phyloP scores from a whole-genome alignment of 1,139 yeast species.

The Arxiozyma heterogenica region DNA sequence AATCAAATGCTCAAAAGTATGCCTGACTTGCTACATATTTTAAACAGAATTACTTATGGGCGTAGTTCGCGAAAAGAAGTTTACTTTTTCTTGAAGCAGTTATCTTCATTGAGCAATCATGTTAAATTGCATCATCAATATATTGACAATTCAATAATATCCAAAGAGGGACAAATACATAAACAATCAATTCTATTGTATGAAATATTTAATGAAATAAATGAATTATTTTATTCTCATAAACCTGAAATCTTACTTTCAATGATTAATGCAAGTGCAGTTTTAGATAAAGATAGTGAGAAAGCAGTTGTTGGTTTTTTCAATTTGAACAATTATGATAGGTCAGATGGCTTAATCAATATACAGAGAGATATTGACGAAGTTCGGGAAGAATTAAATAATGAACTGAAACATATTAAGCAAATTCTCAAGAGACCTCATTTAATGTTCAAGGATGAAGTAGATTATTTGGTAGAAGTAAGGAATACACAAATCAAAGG shows the following conservation, averaged over 20 bases:
- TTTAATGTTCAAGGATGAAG: slow-evolving; percentile 50
- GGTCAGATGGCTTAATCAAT: slow-evolving; percentile 36
- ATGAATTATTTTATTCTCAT: slow-evolving; percentile 14
- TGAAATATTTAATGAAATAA: slow-evolving; percentile 27
- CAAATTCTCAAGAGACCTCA: slow-evolving; percentile 47
- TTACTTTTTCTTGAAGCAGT: slow-evolving; percentile 45
- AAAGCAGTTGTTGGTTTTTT: slow-evolving; percentile 48
- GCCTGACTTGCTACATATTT: slow-evolving; percentile 60
- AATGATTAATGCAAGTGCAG: slow-evolving; percentile 54
- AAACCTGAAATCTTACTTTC: slow-evolving; percentile 32
- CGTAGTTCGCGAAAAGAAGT: slow-evolving; percentile 59
- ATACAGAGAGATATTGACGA: slow-evolving; percentile 38
- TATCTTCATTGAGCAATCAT: slow-evolving; percentile 33
- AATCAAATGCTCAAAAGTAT: slow-evolving; percentile 37
- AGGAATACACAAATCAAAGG: slow-evolving; percentile 47
- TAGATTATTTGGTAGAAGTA: slow-evolving; percentile 67
- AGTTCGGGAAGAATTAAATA: slow-evolving; percentile 37
- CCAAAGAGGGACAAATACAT: slow-evolving; percentile 18
- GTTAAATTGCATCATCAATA: slow-evolving; percentile 28
- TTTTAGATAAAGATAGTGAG: slow-evolving; percentile 40
- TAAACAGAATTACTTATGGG: slow-evolving; percentile 62
- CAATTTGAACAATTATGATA: slow-evolving; percentile 34
- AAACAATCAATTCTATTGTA: slow-evolving; percentile 29
- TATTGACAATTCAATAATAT: slow-evolving; percentile 17
- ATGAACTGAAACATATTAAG: slow-evolving; percentile 43